Percentiles rank a stretch among this genome's conserved stretches.
Evolutionary conservation across 257 asterid genomes (phyloP).

Genomic region (Plantago elongata): DNA sequence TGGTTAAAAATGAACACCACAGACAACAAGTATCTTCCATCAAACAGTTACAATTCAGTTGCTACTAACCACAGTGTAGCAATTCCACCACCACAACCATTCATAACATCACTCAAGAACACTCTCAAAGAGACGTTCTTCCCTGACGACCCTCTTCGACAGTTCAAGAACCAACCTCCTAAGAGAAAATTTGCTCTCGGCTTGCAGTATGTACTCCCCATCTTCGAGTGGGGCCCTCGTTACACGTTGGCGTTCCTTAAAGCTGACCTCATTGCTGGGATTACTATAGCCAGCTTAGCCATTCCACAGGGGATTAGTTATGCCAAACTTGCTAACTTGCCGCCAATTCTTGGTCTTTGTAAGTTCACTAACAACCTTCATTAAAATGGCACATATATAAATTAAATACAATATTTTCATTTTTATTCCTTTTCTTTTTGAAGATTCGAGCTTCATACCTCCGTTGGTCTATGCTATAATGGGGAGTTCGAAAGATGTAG

Average conservation of each 20-base stretch:
- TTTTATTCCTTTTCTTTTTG: background rate
- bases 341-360: conserved; percentile 93
- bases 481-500: conserved; percentile 90
- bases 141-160: conserved; percentile 91
- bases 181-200: conserved; percentile 38
- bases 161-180: conserved; percentile 80
- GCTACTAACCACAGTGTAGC: conserved; percentile 43
- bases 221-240: conserved; percentile 79
- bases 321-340: conserved; percentile 87
- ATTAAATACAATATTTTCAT: too few species aligned
- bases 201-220: conserved; percentile 72
- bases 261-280: conserved; percentile 77
- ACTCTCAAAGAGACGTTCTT: conserved; percentile 68
- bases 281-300: conserved; percentile 95
- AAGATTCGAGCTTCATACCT: conserved; percentile 91
- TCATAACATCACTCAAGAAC: conserved; percentile 46
- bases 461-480: conserved; percentile 72
- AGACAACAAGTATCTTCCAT: conserved; percentile 32
- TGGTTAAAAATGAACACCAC: conserved; percentile 47
- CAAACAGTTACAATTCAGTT: conserved; percentile 13
- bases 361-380: conserved; percentile 20
- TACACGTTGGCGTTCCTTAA: conserved; percentile 53
- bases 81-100: conserved; percentile 72
- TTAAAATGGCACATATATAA: too few species aligned
- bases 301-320: conserved; percentile 97